Percentiles rank a stretch among this genome's conserved stretches.
phyloP scores from a whole-genome alignment of 179 eudicot species.

The Gypsophila paniculata region DNA sequence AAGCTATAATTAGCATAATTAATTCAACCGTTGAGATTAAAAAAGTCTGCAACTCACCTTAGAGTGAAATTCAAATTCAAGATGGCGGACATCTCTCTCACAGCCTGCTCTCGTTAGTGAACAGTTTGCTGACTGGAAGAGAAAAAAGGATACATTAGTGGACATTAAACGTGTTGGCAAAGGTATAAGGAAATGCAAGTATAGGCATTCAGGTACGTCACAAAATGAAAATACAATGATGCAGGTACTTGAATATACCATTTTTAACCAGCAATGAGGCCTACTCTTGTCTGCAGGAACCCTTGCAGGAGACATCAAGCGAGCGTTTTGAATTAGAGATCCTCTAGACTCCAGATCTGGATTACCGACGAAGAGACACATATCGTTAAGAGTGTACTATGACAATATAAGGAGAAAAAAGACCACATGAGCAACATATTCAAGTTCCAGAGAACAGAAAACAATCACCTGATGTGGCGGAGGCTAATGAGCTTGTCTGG shows the following conservation, averaged over 20 bases:
- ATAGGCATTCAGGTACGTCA: not conserved
- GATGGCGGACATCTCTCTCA: slow-evolving; percentile 83
- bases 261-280: slow-evolving; percentile 76
- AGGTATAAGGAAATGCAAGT: not conserved
- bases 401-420: slow-evolving; percentile 1
- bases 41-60: slow-evolving; percentile 44
- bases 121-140: slow-evolving; percentile 49
- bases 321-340: slow-evolving; percentile 56
- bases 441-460: slow-evolving; percentile 17
- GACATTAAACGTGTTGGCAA: not conserved
- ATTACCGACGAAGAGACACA: slow-evolving; percentile 23
- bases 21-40: not conserved
- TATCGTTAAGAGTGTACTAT: not conserved
- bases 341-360: slow-evolving; percentile 56
- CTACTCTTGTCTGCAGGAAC: slow-evolving; percentile 49
- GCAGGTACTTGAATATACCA: slow-evolving; percentile 42
- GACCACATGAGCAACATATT: not conserved
- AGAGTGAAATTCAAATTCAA: slow-evolving; percentile 72
- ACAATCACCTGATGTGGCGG: slow-evolving; percentile 49
- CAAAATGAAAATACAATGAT: not conserved
- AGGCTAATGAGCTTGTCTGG: slow-evolving; percentile 27
- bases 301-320: slow-evolving; percentile 62
- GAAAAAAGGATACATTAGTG: slow-evolving; percentile 21
- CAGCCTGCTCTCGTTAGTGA: slow-evolving; percentile 48
- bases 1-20: not conserved